Conservation (phyloP, 164 flowering plant species). For the Magnolia kwangsiensis region DNA sequence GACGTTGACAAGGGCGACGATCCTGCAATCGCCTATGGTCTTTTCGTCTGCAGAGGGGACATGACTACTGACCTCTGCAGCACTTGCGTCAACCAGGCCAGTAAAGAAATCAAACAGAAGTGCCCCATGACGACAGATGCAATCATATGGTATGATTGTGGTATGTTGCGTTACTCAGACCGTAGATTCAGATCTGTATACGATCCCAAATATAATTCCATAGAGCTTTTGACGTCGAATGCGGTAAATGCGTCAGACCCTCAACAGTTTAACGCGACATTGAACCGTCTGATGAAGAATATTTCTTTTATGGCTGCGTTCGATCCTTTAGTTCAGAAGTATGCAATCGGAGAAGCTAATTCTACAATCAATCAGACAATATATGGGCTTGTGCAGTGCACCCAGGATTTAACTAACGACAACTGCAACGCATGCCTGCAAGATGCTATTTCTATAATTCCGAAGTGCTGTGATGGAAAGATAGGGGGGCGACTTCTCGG, state of each 20-base stretch:
- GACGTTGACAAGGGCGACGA: conserved; percentile 19
- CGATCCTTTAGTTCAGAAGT: not conserved
- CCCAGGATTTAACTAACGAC: not conserved
- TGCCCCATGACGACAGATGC: conserved; percentile 8
- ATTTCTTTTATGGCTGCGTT: not conserved
- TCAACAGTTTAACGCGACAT: not conserved
- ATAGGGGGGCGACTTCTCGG: not conserved
- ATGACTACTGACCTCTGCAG: conserved; percentile 7
- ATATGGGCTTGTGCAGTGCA: conserved; percentile 4
- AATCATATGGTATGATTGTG: conserved; percentile 22
- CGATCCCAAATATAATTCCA: too few relatives aligned
- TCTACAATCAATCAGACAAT: not conserved
- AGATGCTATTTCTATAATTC: not conserved
- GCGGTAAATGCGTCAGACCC: not conserved
- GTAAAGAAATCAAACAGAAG: not conserved
- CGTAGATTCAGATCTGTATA: too few relatives aligned
- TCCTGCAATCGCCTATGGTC: conserved; percentile 15
- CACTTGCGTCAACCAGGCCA: conserved; percentile 10
- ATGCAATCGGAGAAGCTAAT: not conserved
- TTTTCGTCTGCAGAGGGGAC: conserved; percentile 23
- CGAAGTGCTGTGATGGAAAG: not conserved
- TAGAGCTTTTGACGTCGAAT: not conserved
- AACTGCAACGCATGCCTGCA: not conserved
- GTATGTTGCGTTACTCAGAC: conserved; percentile 17
- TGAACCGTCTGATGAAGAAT: not conserved